Conservation (phyloP, 2,329 filamentous ascomycete genomes). For the Talaromyces albobiverticillius region DNA sequence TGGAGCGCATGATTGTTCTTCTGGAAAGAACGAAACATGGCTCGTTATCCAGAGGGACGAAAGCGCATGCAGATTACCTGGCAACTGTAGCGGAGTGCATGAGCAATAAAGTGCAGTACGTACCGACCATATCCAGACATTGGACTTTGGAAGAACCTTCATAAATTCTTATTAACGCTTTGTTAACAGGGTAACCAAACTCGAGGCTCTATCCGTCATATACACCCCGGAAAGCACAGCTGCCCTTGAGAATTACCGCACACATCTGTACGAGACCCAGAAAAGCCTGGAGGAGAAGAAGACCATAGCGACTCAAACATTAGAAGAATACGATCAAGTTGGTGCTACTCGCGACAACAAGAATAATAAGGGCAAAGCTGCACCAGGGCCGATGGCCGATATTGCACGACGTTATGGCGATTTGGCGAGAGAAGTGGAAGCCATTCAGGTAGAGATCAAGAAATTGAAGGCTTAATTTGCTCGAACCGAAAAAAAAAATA, state of each 20-base stretch:
- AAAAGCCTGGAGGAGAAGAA: constrained; percentile 20
- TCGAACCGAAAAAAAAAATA: no score
- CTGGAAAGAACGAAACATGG: constrained; percentile 41
- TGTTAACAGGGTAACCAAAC: constrained; percentile 31
- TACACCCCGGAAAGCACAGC: constrained; percentile 36
- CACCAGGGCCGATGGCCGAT: constrained; percentile 29
- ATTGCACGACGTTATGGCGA: constrained; percentile 38
- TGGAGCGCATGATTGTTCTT: constrained; percentile 38
- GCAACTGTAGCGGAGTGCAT: constrained; percentile 36
- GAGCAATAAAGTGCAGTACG: constrained; percentile 37
- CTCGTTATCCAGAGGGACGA: constrained; percentile 31
- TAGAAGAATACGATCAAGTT: constrained; percentile 33
- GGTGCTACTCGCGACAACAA: constrained; percentile 17
- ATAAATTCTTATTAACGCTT: background rate
- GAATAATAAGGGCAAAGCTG: constrained; percentile 1
- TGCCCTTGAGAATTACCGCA: constrained; percentile 31
- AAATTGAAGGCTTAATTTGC: constrained; percentile 22
- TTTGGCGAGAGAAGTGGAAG: constrained; percentile 37
- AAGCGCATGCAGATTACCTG: constrained; percentile 39
- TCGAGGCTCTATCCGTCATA: constrained; percentile 34
- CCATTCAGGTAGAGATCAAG: constrained; percentile 34
- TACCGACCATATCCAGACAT: background rate
- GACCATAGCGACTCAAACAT: constrained; percentile 26
- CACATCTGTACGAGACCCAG: constrained; percentile 27
- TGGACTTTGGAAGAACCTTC: background rate